Percentiles rank a stretch among this genome's conserved stretches.
These are phyloP conservation scores for Phytophthora boehmeriae DNA, from an alignment of 352 stramenopile genomes.

Conservation along the genomic window DNA sequence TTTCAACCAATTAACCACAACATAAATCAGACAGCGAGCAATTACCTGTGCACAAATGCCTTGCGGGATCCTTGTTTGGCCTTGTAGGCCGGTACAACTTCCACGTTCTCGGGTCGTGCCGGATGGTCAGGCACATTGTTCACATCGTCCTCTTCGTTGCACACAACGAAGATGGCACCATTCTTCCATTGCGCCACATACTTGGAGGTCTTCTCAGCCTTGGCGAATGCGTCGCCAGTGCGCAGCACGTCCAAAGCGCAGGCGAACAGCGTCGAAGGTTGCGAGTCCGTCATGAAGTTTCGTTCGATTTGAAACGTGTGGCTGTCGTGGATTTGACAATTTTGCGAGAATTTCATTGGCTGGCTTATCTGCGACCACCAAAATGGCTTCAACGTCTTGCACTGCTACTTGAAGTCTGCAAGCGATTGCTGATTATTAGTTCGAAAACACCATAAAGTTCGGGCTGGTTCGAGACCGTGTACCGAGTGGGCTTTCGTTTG, in stretches of 20 bases:
- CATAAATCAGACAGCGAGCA: too few species aligned
- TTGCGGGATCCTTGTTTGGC: conserved; percentile 56
- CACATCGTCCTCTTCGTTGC: conserved; percentile 40
- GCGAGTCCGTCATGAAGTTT: conserved; percentile 13
- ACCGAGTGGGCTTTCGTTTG: too few species aligned
- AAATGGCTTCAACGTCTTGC: conserved; percentile 8
- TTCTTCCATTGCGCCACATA: conserved; percentile 45
- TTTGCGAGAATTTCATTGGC: neutral
- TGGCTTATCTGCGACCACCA: conserved; percentile 4
- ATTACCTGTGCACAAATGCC: conserved; percentile 51
- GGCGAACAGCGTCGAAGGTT: conserved; percentile 40
- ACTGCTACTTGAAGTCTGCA: too few species aligned
- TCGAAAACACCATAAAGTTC: too few species aligned
- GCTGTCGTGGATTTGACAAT: neutral
- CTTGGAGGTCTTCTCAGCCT: conserved; percentile 44
- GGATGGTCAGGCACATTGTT: conserved; percentile 49
- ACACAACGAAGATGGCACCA: conserved; percentile 30
- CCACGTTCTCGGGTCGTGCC: conserved; percentile 48
- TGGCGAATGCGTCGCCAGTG: conserved; percentile 39
- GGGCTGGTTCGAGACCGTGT: too few species aligned
- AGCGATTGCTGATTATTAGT: neutral
- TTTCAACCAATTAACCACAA: neutral
- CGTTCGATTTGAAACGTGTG: conserved; percentile 7
- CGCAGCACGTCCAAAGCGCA: conserved; percentile 49
- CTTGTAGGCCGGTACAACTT: conserved; percentile 46